phyloP scores from a whole-genome alignment of 164 flowering plant species.

The Aristolochia californica region DNA sequence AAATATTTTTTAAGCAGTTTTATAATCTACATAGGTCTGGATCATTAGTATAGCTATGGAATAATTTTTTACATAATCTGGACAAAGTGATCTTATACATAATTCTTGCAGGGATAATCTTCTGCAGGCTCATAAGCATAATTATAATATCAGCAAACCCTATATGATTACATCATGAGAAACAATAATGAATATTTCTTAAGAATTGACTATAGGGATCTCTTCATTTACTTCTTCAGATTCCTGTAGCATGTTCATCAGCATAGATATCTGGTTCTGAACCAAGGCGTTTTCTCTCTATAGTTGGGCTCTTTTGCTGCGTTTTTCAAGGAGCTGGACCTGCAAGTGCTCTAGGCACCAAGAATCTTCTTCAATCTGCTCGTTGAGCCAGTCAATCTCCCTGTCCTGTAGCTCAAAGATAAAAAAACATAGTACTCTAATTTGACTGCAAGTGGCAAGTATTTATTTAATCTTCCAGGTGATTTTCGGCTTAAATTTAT shows the following conservation, averaged over 20 bases:
- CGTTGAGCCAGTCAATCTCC: constrained; percentile 78
- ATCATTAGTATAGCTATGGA: no score
- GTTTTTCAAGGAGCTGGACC: constrained; percentile 67
- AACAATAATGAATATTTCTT: no score
- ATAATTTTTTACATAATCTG: no score
- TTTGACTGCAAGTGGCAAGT: no score
- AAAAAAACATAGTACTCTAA: neutral
- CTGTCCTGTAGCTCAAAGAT: constrained; percentile 44
- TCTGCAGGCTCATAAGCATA: no score
- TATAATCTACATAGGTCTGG: no score
- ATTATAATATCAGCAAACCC: no score
- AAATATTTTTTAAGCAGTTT: no score
- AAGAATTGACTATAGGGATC: neutral
- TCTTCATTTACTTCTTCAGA: constrained; percentile 31
- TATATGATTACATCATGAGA: no score
- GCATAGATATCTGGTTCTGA: constrained; percentile 62
- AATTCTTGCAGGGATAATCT: no score
- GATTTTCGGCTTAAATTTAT: neutral
- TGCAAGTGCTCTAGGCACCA: constrained; percentile 68
- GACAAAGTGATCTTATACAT: no score
- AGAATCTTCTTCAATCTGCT: constrained; percentile 80
- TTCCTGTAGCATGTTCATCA: constrained; percentile 83
- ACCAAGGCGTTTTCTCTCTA: constrained; percentile 72
- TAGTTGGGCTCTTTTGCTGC: constrained; percentile 59
- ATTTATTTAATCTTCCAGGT: no score